Evolutionary conservation across 2,329 filamentous ascomycete species (phyloP).

Genomic region (Dichotomopilus funicola): DNA sequence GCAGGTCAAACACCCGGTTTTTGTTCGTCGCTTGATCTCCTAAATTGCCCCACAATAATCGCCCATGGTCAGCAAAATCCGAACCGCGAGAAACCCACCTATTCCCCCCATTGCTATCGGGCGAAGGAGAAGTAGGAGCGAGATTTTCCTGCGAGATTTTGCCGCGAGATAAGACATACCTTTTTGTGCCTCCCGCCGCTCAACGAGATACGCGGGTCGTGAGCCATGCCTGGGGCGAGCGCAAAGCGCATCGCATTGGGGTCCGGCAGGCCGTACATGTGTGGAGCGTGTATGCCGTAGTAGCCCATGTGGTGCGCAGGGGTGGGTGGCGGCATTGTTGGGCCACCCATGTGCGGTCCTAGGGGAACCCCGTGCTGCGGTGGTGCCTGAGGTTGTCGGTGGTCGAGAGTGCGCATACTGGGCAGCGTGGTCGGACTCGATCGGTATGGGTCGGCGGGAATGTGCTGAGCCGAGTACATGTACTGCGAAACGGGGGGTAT

Average conservation of each 20-base stretch:
- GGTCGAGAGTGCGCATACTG: conserved; percentile 39
- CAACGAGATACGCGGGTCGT: conserved; percentile 42
- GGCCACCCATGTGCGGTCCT: conserved; percentile 31
- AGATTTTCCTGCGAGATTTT: neutral
- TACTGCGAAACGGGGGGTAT: conserved; percentile 21
- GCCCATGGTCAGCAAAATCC: conserved; percentile 1
- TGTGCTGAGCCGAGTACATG: conserved; percentile 17
- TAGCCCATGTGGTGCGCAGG: conserved; percentile 36
- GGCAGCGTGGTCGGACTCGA: conserved; percentile 34
- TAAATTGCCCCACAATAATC: conserved; percentile 28
- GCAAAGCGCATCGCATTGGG: conserved; percentile 38
- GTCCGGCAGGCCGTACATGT: conserved; percentile 40
- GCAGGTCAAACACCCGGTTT: conserved; percentile 57
- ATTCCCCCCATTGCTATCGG: neutral
- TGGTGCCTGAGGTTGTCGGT: conserved; percentile 26
- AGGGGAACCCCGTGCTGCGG: conserved; percentile 31
- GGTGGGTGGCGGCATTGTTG: conserved; percentile 32
- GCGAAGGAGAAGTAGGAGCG: neutral
- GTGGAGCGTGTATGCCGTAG: conserved; percentile 37
- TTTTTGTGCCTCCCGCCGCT: conserved; percentile 50
- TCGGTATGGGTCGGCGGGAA: conserved; percentile 32
- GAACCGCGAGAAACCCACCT: neutral
- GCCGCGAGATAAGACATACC: conserved; percentile 31
- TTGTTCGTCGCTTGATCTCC: conserved; percentile 58
- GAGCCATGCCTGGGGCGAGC: conserved; percentile 33